Percentiles rank a stretch among this genome's conserved stretches.
These are phyloP conservation scores for Penicillium riverlandense DNA, from an alignment of 495 filamentous ascomycete species.

Conservation along the genomic window DNA sequence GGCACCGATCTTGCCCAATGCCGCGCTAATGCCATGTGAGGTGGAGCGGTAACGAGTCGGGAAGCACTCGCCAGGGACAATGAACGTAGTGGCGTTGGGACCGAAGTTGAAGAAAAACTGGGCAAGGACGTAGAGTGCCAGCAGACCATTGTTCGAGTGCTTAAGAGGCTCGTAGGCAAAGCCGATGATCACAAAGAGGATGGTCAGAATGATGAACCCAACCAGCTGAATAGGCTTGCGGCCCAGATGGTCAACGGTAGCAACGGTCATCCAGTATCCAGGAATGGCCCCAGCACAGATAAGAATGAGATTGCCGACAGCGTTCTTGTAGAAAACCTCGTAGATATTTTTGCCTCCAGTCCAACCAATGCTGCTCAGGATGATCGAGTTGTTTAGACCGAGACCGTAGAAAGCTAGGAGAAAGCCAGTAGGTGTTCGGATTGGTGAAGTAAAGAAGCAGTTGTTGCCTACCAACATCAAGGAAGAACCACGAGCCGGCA, in stretches of 20 bases:
- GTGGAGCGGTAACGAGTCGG: slow-evolving; percentile 81
- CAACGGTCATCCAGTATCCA: slow-evolving; percentile 70
- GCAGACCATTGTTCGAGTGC: slow-evolving; percentile 41
- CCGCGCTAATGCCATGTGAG: slow-evolving; percentile 79
- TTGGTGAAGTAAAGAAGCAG: neutral
- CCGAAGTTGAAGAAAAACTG: slow-evolving; percentile 87
- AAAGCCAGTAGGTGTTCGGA: slow-evolving; percentile 21
- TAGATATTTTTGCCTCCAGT: slow-evolving; percentile 50
- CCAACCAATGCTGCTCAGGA: slow-evolving; percentile 63
- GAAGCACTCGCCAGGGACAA: slow-evolving; percentile 85
- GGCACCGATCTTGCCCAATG: slow-evolving; percentile 74
- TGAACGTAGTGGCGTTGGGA: slow-evolving; percentile 85
- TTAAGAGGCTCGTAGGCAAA: slow-evolving; percentile 51
- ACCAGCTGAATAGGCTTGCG: slow-evolving; percentile 74
- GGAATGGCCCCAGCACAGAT: slow-evolving; percentile 69
- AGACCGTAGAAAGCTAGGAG: slow-evolving; percentile 66
- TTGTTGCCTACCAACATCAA: slow-evolving; percentile 46
- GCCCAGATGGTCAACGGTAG: slow-evolving; percentile 61
- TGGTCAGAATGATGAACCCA: slow-evolving; percentile 67
- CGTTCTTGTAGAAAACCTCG: slow-evolving; percentile 59
- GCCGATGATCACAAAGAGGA: slow-evolving; percentile 70
- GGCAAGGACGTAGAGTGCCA: slow-evolving; percentile 73
- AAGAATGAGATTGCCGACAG: slow-evolving; percentile 68
- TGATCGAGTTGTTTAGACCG: slow-evolving; percentile 65
- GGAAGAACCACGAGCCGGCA: slow-evolving; percentile 72